These are phyloP conservation scores for Daldinia loculata DNA, from an alignment of 495 filamentous ascomycete species.

Conservation along the genomic window DNA sequence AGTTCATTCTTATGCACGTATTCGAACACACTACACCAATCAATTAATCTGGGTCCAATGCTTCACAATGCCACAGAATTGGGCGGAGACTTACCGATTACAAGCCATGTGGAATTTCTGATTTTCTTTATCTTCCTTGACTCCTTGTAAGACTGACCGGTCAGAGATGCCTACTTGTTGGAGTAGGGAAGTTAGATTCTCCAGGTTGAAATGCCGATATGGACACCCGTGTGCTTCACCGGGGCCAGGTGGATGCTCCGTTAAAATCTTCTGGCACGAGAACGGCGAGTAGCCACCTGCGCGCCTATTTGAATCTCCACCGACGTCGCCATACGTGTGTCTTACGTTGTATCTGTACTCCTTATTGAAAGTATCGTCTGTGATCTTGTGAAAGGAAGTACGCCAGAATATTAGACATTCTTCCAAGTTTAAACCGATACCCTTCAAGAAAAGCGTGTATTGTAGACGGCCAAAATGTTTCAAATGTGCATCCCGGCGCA, in stretches of 20 bases:
- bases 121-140: slow-evolving; percentile 87
- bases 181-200: slow-evolving; percentile 81
- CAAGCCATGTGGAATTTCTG: slow-evolving; percentile 95
- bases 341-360: slow-evolving; percentile 97
- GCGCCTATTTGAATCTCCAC: slow-evolving; percentile 87
- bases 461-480: slow-evolving; percentile 95
- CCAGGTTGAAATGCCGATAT: slow-evolving; percentile 87
- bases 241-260: slow-evolving; percentile 80
- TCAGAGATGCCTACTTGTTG: slow-evolving; percentile 80
- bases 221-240: slow-evolving; percentile 95
- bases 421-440: slow-evolving; percentile 88
- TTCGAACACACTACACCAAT: slow-evolving; percentile 76
- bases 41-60: slow-evolving; percentile 7
- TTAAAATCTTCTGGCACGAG: slow-evolving; percentile 93
- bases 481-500: slow-evolving; percentile 85
- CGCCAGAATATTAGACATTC: slow-evolving; percentile 98
- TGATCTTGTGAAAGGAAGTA: slow-evolving; percentile 78
- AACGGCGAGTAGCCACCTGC: slow-evolving; percentile 87
- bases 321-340: slow-evolving; percentile 93
- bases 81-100: slow-evolving; percentile 66
- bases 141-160: slow-evolving; percentile 75
- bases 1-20: slow-evolving; percentile 85
- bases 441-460: slow-evolving; percentile 97
- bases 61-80: neutral
- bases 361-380: slow-evolving; percentile 92